Evolutionary conservation across 768 basidiomycete species (phyloP).

Genomic region (Tylopilus sp.): DNA sequence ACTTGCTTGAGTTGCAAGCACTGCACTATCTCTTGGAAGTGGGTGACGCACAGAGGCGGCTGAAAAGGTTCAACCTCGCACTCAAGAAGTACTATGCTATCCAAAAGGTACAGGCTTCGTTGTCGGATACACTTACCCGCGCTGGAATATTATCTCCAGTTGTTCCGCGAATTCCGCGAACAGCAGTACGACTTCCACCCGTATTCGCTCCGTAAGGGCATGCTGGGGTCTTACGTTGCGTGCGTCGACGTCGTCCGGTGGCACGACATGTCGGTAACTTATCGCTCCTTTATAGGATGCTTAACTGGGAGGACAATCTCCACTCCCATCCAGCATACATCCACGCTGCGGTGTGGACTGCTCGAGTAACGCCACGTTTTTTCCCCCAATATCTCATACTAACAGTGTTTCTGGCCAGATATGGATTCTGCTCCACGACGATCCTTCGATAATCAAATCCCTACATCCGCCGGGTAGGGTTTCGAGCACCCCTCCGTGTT

Average conservation of each 20-base stretch:
- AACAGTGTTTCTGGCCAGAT: slow-evolving; percentile 46
- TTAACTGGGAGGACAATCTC: slow-evolving; percentile 79
- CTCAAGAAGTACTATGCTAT: slow-evolving; percentile 82
- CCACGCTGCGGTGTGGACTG: slow-evolving; percentile 65
- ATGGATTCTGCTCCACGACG: slow-evolving; percentile 67
- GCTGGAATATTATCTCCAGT: slow-evolving; percentile 36
- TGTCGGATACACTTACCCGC: neutral
- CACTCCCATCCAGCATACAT: slow-evolving; percentile 77
- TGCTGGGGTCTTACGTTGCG: slow-evolving; percentile 82
- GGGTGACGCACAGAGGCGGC: slow-evolving; percentile 63
- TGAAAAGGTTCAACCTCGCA: slow-evolving; percentile 69
- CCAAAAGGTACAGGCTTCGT: slow-evolving; percentile 51
- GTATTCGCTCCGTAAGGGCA: slow-evolving; percentile 88
- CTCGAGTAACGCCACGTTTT: slow-evolving; percentile 47
- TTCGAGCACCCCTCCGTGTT: slow-evolving; percentile 21
- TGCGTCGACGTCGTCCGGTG: slow-evolving; percentile 36
- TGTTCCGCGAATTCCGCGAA: slow-evolving; percentile 85
- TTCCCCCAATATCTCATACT: slow-evolving; percentile 10
- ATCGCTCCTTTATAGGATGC: slow-evolving; percentile 45
- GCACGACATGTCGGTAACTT: neutral
- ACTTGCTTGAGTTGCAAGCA: slow-evolving; percentile 96
- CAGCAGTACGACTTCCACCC: slow-evolving; percentile 98
- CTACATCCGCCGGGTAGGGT: slow-evolving; percentile 36
- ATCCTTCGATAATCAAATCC: slow-evolving; percentile 55
- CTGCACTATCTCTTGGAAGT: slow-evolving; percentile 82